Base-by-base conservation (phyloP, 345 rosid species). In the Clausena lansium region DNA sequence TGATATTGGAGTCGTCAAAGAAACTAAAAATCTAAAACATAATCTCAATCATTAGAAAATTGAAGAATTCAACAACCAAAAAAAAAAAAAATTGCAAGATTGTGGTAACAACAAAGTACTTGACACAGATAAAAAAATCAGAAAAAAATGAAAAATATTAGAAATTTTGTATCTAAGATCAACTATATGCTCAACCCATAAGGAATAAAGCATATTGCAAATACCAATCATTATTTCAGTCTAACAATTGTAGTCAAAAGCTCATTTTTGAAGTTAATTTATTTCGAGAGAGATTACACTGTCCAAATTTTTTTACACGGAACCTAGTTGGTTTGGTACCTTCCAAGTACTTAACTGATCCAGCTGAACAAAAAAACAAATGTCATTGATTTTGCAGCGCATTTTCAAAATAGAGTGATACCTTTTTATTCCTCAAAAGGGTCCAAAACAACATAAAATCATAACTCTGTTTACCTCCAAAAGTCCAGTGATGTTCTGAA, bases 401-500 rank as follows among this genome's bases (percentile, higher is more conserved):
- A 22, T 55, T 76, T 71, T 73, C 7, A 19, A 33, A n/a, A 76
- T 63, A 22, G 24, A 24, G 52, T 73, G 10, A 63, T 22, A 30
- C 22, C 33, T n/a, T 4, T 35, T 33, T 39, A 45, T 38, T 10
- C 55, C 7, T 19, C 32, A 52, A 22, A 2, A 27, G 35, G 61
- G 69, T 58, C 57, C 59, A 70, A 60, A 67, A 59, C 39, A 70
- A 77, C 50, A 76, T 47, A 38, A 63, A 66, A 72, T 33, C 47
- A 74, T 35, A 71, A 14, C 38, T 66, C 38, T 76, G 25, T 55
- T 77, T 86, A 93, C 98, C 99, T 93, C 93, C 77, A 91, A 78
- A 82, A 95, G 93, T 67, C 89, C 93, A 71, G 76, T 83, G 75
- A 91, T 90, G 78, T 85, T 93, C 77, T 86, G 89, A 85, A 89